Evolutionary conservation across 192 early-diverging fungal species (phyloP).

Genomic region (Coemansia sp.): DNA sequence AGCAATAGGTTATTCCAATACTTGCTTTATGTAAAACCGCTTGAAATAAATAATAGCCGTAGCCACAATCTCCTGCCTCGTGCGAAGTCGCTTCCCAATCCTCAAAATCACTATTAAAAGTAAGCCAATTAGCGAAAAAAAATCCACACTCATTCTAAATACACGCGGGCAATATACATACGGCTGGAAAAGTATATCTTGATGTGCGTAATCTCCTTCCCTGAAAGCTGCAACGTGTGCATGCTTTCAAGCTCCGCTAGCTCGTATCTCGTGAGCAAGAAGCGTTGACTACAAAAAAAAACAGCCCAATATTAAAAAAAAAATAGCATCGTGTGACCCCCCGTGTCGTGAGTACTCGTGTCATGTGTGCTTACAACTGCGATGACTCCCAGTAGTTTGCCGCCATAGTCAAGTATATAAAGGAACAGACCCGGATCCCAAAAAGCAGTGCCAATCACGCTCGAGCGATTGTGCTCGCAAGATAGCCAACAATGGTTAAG

Average conservation of each 20-base stretch:
- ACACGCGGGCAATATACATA: constrained; percentile 9
- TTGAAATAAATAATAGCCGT: constrained; percentile 87
- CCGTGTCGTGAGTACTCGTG: neutral
- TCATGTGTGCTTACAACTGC: constrained; percentile 33
- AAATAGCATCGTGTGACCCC: neutral
- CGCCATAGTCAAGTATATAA: constrained; percentile 23
- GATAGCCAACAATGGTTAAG: neutral
- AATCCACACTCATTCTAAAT: neutral
- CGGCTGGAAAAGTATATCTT: constrained; percentile 41
- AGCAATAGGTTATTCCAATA: neutral
- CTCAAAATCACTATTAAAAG: constrained; percentile 71
- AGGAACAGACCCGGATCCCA: neutral
- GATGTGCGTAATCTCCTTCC: constrained; percentile 22
- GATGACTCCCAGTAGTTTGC: constrained; percentile 55
- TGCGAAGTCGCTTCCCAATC: constrained; percentile 67
- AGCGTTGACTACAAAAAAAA: constrained; percentile 36
- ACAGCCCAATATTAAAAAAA: neutral
- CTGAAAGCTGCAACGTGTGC: constrained; percentile 26
- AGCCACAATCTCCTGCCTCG: constrained; percentile 79
- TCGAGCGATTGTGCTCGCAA: neutral
- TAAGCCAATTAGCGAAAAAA: neutral
- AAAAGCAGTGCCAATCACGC: neutral
- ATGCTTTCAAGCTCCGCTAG: constrained; percentile 31
- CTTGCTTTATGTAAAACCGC: constrained; percentile 83
- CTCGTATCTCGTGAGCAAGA: constrained; percentile 44